Base-by-base conservation (phyloP, 1,284 basidiomycete species). In the Microbotryum violaceum region DNA sequence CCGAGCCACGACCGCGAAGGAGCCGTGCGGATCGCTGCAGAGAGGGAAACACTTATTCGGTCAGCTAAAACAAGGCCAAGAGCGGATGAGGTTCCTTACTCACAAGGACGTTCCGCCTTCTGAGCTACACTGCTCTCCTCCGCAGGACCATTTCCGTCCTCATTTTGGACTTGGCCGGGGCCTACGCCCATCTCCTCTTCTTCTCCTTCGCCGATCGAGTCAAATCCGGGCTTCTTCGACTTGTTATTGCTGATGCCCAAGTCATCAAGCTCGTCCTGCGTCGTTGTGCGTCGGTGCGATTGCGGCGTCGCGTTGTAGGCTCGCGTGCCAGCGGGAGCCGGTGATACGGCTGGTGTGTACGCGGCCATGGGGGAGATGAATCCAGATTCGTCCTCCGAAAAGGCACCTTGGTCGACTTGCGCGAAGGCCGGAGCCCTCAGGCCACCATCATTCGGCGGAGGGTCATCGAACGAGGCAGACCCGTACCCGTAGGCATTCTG, bases 211-310 rank as follows among this genome's bases (percentile, higher is more conserved):
- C 50, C 58, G 23, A 66, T 64, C 2, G 62, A 63, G 37, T 71
- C 69, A 58, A 78, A 77, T 60, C 77, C 78, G 46, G 71, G 75
- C 74, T 77, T 81, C 56, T 70, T 73, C 37, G 80, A 79, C 4
- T 65, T 64, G 56, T 77, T 78, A 73, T 97, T 98, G 14, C 93
- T 90, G 62, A 98, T 81, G 3, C 96, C 94, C 46, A 97, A 81
- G 70, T 97, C 91, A 56, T 93, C 91, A 6, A 86, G 85, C 21
- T 88, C 88, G 5, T 88, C 85, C 5, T 84, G 61, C 83, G 33
- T 82, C 77, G 27, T 74, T 75, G 54, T 72, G 64, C 50, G 60
- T n/a, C 49, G 54, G 60, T 69, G 67, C 25, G 62, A 58, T 33
- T 61, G 62, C 44, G 53, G 49, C 50, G 53, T 50, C 44, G 29